phyloP scores from a whole-genome alignment of 495 filamentous ascomycete species.

The Bacidia gigantensis region DNA sequence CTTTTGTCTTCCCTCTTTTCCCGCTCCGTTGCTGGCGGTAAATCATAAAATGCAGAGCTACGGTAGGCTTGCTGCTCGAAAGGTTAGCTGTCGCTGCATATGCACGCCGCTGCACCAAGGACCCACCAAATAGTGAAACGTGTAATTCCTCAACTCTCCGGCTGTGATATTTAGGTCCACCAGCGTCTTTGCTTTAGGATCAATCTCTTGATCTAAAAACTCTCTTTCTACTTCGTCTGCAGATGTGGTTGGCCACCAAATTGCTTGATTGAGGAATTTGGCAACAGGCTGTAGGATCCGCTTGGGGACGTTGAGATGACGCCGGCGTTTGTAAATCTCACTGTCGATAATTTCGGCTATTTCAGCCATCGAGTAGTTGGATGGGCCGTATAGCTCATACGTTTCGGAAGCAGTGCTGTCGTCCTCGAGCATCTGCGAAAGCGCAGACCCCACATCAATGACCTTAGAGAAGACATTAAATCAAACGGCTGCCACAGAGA shows the following conservation, averaged over 20 bases:
- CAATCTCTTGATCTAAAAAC: conserved; percentile 88
- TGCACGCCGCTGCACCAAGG: neutral
- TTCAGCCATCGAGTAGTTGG: conserved; percentile 78
- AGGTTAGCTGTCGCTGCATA: conserved; percentile 17
- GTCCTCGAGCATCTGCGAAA: conserved; percentile 79
- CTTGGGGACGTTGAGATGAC: conserved; percentile 89
- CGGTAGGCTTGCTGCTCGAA: conserved; percentile 62
- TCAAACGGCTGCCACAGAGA: neutral
- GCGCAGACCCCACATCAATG: conserved; percentile 74
- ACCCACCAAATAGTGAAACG: conserved; percentile 86
- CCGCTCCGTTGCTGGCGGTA: conserved; percentile 85
- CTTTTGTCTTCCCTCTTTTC: conserved; percentile 92
- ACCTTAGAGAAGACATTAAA: conserved; percentile 40
- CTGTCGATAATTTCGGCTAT: conserved; percentile 77
- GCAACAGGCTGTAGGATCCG: conserved; percentile 55
- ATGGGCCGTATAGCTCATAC: conserved; percentile 88
- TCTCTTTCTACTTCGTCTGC: conserved; percentile 87
- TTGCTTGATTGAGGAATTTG: conserved; percentile 53
- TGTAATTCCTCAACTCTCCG: conserved; percentile 64
- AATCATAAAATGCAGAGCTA: conserved; percentile 70
- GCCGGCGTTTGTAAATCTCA: conserved; percentile 79
- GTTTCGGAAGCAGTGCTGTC: conserved; percentile 83
- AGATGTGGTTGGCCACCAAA: conserved; percentile 80
- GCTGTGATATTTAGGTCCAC: conserved; percentile 83
- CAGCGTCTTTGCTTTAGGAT: conserved; percentile 86